These are phyloP conservation scores for Phialocephala subalpina DNA, from an alignment of 2,329 filamentous ascomycete species.

Conservation along the genomic window DNA sequence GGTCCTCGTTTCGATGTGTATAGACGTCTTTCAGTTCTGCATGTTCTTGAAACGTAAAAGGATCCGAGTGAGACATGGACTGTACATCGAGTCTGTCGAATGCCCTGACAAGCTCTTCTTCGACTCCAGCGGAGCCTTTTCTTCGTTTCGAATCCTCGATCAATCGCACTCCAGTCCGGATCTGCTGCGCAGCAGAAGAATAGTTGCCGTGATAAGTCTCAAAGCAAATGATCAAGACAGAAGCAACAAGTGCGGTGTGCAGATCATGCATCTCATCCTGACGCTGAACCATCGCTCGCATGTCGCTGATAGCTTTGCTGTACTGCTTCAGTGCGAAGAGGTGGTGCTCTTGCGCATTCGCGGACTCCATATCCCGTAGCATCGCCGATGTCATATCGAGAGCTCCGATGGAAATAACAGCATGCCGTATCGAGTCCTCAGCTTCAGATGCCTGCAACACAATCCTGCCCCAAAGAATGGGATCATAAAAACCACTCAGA, in stretches of 20 bases:
- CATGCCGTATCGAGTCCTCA: slow-evolving; percentile 22
- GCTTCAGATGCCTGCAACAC: slow-evolving; percentile 22
- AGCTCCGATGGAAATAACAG: slow-evolving; percentile 25
- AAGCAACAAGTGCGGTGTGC: slow-evolving; percentile 8
- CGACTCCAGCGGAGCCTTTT: not conserved
- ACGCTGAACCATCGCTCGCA: slow-evolving; percentile 48
- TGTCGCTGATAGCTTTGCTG: slow-evolving; percentile 59
- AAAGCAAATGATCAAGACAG: slow-evolving; percentile 6
- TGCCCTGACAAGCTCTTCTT: slow-evolving; percentile 8
- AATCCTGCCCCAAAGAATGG: slow-evolving; percentile 18
- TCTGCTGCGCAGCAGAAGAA: slow-evolving; percentile 8
- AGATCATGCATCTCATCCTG: not conserved
- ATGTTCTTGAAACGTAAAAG: slow-evolving; percentile 5
- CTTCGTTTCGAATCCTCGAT: slow-evolving; percentile 6
- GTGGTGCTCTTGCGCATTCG: slow-evolving; percentile 53
- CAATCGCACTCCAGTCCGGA: slow-evolving; percentile 8
- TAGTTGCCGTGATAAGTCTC: slow-evolving; percentile 17
- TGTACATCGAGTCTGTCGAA: slow-evolving; percentile 13
- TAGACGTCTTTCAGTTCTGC: not conserved
- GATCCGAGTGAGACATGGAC: slow-evolving; percentile 13
- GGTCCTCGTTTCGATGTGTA: not conserved
- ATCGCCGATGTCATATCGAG: slow-evolving; percentile 21
- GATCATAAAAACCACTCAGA: slow-evolving; percentile 9
- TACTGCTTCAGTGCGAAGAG: slow-evolving; percentile 66
- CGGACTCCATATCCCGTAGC: not conserved